These are phyloP conservation scores for Candida sakaeoensis DNA, from an alignment of 805 yeast species.

Conservation along the genomic window DNA sequence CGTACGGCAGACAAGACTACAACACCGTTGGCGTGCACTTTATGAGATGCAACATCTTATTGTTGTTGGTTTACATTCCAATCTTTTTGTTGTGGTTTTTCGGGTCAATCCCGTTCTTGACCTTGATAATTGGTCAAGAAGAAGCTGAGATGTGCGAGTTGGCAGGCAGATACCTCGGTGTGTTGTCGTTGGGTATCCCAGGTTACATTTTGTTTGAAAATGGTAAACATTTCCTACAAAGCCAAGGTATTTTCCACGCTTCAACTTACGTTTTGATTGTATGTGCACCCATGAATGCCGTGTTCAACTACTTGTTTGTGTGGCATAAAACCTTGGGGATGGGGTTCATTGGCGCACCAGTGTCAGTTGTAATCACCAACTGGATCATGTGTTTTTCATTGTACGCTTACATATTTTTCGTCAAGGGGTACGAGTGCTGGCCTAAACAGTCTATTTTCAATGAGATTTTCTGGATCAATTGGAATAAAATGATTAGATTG, in stretches of 20 bases:
- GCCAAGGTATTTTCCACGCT: slow-evolving; percentile 78
- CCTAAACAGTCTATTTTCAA: slow-evolving; percentile 27
- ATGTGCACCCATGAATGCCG: slow-evolving; percentile 73
- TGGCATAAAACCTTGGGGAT: slow-evolving; percentile 54
- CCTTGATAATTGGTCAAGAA: slow-evolving; percentile 19
- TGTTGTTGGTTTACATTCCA: slow-evolving; percentile 49
- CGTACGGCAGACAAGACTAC: slow-evolving; percentile 65
- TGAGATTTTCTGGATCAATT: slow-evolving; percentile 41
- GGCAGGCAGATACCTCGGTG: slow-evolving; percentile 56
- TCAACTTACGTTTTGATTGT: slow-evolving; percentile 65
- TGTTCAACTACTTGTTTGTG: slow-evolving; percentile 64
- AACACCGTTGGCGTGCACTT: slow-evolving; percentile 65
- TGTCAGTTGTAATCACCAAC: slow-evolving; percentile 67
- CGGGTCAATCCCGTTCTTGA: slow-evolving; percentile 49
- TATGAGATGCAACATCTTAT: slow-evolving; percentile 60
- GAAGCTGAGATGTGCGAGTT: slow-evolving; percentile 28
- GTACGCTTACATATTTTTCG: slow-evolving; percentile 40
- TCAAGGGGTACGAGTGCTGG: slow-evolving; percentile 46
- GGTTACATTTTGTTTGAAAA: slow-evolving; percentile 72
- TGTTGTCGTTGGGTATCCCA: slow-evolving; percentile 64
- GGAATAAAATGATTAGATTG: slow-evolving; percentile 60
- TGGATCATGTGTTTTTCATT: slow-evolving; percentile 65
- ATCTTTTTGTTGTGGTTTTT: slow-evolving; percentile 60
- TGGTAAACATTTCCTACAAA: slow-evolving; percentile 68
- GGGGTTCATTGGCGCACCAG: slow-evolving; percentile 77